These are phyloP conservation scores for Eimeria falciformis DNA, from an alignment of 169 alveolate genomes.

Conservation along the genomic window DNA sequence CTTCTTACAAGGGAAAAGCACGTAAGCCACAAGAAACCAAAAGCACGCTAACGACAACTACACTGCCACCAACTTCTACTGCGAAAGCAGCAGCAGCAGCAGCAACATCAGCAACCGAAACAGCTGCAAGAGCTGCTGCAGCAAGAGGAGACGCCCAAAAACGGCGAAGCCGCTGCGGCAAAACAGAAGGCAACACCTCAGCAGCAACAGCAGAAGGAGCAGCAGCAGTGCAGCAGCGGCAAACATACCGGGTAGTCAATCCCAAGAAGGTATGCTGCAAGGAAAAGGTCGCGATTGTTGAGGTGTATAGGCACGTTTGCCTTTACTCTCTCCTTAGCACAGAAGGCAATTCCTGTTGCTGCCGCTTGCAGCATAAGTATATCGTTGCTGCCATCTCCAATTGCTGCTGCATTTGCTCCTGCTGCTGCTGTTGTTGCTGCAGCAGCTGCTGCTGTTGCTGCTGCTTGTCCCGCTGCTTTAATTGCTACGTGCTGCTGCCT, in stretches of 20 bases:
- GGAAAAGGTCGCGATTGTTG: slow-evolving; percentile 37
- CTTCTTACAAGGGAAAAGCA: no score
- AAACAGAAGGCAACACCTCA: background rate
- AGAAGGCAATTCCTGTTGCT: slow-evolving; percentile 61
- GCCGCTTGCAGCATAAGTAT: slow-evolving; percentile 54
- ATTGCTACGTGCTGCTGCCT: background rate
- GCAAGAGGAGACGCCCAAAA: background rate
- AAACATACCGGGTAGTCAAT: slow-evolving; percentile 26
- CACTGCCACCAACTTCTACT: no score
- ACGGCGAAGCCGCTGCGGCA: background rate
- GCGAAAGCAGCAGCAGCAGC: background rate
- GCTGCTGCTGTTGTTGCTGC: background rate
- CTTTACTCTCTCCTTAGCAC: slow-evolving; percentile 47
- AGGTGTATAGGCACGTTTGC: slow-evolving; percentile 42
- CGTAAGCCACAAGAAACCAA: no score
- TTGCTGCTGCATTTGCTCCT: slow-evolving; percentile 33
- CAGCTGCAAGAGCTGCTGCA: slow-evolving; percentile 3
- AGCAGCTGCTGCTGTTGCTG: background rate
- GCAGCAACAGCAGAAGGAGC: background rate
- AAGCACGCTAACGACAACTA: no score
- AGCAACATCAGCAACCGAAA: background rate
- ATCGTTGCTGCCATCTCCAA: slow-evolving; percentile 67
- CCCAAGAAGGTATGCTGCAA: slow-evolving; percentile 18
- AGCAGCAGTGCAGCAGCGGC: slow-evolving; percentile 41
- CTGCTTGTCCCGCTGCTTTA: background rate